phyloP scores from a whole-genome alignment of 495 filamentous ascomycete species.

The Entonaema liquescens region DNA sequence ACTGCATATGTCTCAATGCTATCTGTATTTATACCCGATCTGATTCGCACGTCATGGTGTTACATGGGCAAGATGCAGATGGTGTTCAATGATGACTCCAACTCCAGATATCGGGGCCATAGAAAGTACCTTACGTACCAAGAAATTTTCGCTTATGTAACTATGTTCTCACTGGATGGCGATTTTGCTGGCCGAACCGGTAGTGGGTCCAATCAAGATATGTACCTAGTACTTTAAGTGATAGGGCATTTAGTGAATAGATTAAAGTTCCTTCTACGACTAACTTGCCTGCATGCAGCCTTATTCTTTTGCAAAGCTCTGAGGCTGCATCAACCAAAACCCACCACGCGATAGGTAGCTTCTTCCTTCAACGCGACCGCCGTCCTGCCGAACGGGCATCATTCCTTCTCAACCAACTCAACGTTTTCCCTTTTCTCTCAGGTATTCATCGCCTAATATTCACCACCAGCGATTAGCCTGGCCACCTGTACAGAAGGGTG shows the following conservation, averaged over 20 bases:
- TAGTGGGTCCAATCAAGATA: neutral
- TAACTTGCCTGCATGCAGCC: conserved; percentile 26
- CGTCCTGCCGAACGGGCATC: conserved; percentile 15
- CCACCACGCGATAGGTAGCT: conserved; percentile 42
- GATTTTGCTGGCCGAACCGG: conserved; percentile 18
- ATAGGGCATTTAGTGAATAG: neutral
- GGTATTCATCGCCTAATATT: conserved; percentile 9
- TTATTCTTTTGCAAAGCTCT: conserved; percentile 37
- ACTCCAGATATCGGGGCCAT: conserved; percentile 4
- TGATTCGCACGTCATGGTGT: conserved; percentile 24
- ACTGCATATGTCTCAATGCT: neutral
- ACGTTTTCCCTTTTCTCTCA: conserved; percentile 20
- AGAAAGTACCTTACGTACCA: conserved; percentile 7
- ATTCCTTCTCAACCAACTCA: conserved; percentile 26
- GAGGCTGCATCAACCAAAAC: conserved; percentile 37
- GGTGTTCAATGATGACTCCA: conserved; percentile 26
- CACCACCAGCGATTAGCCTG: neutral
- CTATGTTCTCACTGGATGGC: conserved; percentile 16
- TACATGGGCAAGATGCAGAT: conserved; percentile 1
- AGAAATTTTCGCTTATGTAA: conserved; percentile 43
- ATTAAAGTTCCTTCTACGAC: conserved; percentile 20
- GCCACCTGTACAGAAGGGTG: conserved; percentile 22
- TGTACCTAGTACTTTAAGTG: conserved; percentile 14
- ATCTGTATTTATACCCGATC: conserved; percentile 6
- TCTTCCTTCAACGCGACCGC: conserved; percentile 40